Percentiles rank a stretch among this genome's conserved stretches.
Conservation (phyloP, 2,329 filamentous ascomycete species). For the Ophiocordyceps camponoti-leonardi region DNA sequence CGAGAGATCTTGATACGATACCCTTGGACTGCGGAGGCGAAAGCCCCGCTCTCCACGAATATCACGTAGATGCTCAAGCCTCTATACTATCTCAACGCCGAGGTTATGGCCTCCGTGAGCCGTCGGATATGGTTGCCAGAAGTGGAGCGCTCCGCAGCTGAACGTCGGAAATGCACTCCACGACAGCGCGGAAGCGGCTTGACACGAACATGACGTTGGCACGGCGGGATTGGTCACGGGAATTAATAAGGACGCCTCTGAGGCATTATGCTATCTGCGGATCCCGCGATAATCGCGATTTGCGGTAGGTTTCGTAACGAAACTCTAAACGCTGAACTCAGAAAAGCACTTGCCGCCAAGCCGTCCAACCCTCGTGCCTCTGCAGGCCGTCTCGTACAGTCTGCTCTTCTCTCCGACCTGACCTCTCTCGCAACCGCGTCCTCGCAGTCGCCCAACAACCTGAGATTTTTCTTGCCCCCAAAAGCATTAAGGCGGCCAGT, state of each 20-base stretch:
- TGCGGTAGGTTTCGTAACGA: not conserved
- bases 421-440: not conserved
- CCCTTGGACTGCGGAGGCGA: too few relatives aligned
- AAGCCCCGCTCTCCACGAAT: too few relatives aligned
- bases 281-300: not conserved
- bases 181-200: not conserved
- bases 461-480: conserved; percentile 6
- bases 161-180: not conserved
- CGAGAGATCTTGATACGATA: too few relatives aligned
- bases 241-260: not conserved
- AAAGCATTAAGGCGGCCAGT: conserved; percentile 13
- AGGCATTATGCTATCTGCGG: conserved; percentile 1
- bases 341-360: not conserved
- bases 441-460: not conserved
- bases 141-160: not conserved
- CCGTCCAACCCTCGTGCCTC: not conserved
- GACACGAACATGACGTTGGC: not conserved
- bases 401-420: not conserved
- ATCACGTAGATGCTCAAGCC: too few relatives aligned
- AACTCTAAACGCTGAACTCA: not conserved
- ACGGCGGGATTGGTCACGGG: not conserved
- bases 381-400: not conserved
- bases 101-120: too few relatives aligned
- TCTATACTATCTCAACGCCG: too few relatives aligned
- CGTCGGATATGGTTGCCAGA: not conserved